Evolutionary conservation across 1,284 basidiomycete species (phyloP).

Genomic region (Sporisorium reilianum): DNA sequence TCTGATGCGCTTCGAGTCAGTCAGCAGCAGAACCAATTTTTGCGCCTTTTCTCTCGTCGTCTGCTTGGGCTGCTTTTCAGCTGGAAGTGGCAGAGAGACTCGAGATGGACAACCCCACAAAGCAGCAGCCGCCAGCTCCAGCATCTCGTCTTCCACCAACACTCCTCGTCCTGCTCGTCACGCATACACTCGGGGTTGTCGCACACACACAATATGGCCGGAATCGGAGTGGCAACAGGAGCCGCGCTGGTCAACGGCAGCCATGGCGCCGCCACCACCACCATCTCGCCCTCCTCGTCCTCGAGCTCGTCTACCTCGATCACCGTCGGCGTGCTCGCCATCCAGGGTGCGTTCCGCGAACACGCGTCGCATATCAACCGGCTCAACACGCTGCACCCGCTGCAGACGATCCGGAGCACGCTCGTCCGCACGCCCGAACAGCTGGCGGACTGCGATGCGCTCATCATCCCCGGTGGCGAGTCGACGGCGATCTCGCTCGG

Average conservation of each 20-base stretch:
- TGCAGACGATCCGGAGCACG: conserved; percentile 64
- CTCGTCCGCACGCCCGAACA: conserved; percentile 83
- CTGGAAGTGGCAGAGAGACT: too few species aligned
- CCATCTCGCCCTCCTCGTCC: conserved; percentile 7
- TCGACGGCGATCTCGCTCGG: conserved; percentile 93
- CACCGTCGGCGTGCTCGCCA: conserved; percentile 74
- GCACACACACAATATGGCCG: conserved; percentile 21
- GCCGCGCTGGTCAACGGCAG: conserved; percentile 25
- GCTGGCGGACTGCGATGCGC: conserved; percentile 80
- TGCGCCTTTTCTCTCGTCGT: too few species aligned
- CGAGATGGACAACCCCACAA: too few species aligned
- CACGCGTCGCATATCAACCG: conserved; percentile 80
- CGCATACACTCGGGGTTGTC: too few species aligned
- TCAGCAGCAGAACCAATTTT: too few species aligned
- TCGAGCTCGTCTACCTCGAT: conserved; percentile 19
- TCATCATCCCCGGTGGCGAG: conserved; percentile 91
- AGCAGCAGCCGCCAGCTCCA: too few species aligned
- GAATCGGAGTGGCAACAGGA: conserved; percentile 41
- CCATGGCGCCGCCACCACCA: neutral
- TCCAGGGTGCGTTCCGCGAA: conserved; percentile 94
- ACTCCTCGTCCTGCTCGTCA: too few species aligned
- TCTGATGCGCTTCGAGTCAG: conserved; percentile 7
- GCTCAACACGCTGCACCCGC: conserved; percentile 38
- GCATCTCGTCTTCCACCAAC: too few species aligned
- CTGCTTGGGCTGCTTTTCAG: too few species aligned